These are phyloP conservation scores for Paralagenidium karlingii DNA, from an alignment of 352 stramenopile genomes.

Conservation along the genomic window DNA sequence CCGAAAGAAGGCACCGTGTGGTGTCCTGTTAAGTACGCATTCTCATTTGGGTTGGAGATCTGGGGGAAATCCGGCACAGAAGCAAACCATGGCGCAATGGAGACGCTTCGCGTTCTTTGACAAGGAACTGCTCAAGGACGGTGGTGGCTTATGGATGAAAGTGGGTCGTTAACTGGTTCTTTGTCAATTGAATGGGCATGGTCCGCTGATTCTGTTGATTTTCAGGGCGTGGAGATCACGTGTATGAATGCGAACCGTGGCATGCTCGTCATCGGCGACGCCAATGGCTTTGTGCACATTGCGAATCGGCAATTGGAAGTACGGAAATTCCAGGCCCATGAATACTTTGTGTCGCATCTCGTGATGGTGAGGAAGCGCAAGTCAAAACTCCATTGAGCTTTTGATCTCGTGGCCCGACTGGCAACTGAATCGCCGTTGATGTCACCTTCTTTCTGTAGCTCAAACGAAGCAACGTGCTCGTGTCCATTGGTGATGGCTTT, in stretches of 20 bases:
- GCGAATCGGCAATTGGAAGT: conserved; percentile 71
- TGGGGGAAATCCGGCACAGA: background rate
- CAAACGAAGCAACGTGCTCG: conserved; percentile 79
- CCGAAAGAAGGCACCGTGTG: background rate
- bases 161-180: conserved; percentile 21
- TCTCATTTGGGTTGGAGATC: background rate
- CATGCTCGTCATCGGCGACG: conserved; percentile 74
- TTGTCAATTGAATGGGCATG: background rate
- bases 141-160: conserved; percentile 74
- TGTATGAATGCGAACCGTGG: conserved; percentile 79
- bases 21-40: background rate
- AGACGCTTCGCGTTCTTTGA: conserved; percentile 85
- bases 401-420: too few relatives aligned
- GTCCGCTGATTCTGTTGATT: conserved; percentile 3
- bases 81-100: conserved; percentile 67
- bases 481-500: conserved; percentile 77
- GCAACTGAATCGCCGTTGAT: background rate
- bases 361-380: conserved; percentile 41
- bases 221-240: conserved; percentile 73
- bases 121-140: conserved; percentile 78
- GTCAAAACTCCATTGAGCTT: background rate
- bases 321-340: conserved; percentile 73
- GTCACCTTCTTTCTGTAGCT: conserved; percentile 24
- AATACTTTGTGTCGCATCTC: conserved; percentile 80
- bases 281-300: conserved; percentile 72